Conservation (phyloP, 78 protist genomes). For the Speleostelium caveatum region DNA sequence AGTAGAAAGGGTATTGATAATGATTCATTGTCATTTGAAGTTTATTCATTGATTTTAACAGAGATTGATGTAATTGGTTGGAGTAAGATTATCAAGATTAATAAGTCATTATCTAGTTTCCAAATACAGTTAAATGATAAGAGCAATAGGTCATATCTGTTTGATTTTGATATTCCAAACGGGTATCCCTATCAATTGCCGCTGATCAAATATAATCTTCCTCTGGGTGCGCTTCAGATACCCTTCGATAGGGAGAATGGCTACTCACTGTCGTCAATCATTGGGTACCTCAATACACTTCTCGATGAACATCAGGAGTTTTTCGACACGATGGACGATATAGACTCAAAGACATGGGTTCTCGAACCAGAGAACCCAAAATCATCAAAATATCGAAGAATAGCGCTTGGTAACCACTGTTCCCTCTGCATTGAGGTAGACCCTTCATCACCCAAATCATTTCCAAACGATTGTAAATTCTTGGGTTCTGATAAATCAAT, state of each 20-base stretch:
- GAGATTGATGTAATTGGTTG: slow-evolving; percentile 63
- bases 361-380: slow-evolving; percentile 38
- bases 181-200: not conserved
- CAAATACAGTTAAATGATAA: slow-evolving; percentile 5
- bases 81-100: slow-evolving; percentile 30
- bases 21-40: slow-evolving; percentile 42
- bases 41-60: slow-evolving; percentile 5
- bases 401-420: slow-evolving; percentile 35
- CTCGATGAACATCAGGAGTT: slow-evolving; percentile 23
- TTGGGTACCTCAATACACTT: not conserved
- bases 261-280: not conserved
- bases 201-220: not conserved
- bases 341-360: slow-evolving; percentile 41
- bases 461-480: slow-evolving; percentile 9
- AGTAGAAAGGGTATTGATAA: not conserved
- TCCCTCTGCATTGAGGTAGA: slow-evolving; percentile 27
- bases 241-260: not conserved
- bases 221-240: not conserved
- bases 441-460: slow-evolving; percentile 8
- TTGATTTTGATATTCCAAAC: not conserved
- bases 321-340: slow-evolving; percentile 59
- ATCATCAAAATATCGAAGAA: not conserved
- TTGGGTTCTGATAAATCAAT: slow-evolving; percentile 17
- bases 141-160: slow-evolving; percentile 1
- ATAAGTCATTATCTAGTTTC: slow-evolving; percentile 2